Base-by-base conservation (phyloP, 1,139 yeast species). In the Spathaspora sp. region DNA sequence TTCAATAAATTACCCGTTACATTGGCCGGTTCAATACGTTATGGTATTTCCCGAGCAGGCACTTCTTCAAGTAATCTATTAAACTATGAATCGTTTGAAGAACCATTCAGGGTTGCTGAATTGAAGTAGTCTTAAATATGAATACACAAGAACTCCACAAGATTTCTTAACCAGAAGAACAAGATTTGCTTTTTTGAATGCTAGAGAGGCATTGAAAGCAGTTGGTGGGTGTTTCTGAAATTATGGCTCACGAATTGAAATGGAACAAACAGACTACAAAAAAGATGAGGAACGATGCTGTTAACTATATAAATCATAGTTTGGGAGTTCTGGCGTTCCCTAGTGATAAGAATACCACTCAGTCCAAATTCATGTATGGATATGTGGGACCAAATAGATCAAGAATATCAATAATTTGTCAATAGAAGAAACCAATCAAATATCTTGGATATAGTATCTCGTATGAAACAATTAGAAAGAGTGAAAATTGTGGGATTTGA, bases 161-260 rank as follows among this genome's bases (percentile, higher is more conserved):
- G 98, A 91, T 67, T 90, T 91, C 76, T 76, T 91, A 54, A 90
- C 96, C 47, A 86, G 98, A 74, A 86, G 98, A 76, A 86, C 95
- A 47, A 84, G 98, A 69, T 82, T 89, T 64, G 97, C 97, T 2
- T 91, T 90, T 74, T 76, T 91, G 63, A 91, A 91, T 69, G 89
- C 95, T 41, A 82, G 83, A 65, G 93, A 88, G 56, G 96, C 98
- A 25, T 71, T 84, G 54, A 76, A 72, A 49, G 89, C 95, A 10
- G 84, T 91, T 46, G 96, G 90, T 51, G 86, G n/a, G 86, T 51
- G 96, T 91, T 41, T 90, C 89, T 47, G 88, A 86, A 57, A 78
- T 89, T 52, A 87, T 91, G 95, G 89, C 83, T 56, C 72, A 80
- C 46, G 95, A 88, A 64, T 76, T 87, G 51, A 70, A 79, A 42